phyloP scores from a whole-genome alignment of 176 grass and related monocot genomes.

The sorghum (Sorghum bicolor) region DNA sequence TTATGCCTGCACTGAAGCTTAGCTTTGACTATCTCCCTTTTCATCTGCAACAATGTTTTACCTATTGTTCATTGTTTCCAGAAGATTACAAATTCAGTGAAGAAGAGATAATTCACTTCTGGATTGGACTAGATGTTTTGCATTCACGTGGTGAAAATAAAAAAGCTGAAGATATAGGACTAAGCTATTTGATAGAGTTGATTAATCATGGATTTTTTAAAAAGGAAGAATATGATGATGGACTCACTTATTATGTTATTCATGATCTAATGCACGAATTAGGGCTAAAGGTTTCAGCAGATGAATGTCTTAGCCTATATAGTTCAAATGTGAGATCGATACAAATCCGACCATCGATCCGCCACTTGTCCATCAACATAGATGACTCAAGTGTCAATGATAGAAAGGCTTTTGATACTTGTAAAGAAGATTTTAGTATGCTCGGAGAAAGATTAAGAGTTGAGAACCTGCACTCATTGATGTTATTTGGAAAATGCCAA shows the following conservation, averaged over 20 bases:
- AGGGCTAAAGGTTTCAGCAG: background rate
- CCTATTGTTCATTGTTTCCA: conserved; percentile 31
- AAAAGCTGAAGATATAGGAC: conserved; percentile 8
- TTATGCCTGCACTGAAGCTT: conserved; percentile 33
- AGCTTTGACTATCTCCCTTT: conserved; percentile 35
- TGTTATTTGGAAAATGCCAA: background rate
- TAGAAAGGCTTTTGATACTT: background rate
- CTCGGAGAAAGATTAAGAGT: background rate
- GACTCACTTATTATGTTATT: background rate
- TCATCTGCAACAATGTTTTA: conserved; percentile 29
- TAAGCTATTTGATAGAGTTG: background rate
- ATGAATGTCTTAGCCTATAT: conserved; percentile 25
- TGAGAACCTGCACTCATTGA: background rate
- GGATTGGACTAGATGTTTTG: conserved; percentile 24
- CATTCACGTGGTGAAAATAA: background rate
- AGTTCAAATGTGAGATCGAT: background rate
- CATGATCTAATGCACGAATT: conserved; percentile 35
- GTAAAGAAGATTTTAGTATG: background rate
- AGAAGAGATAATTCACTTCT: background rate
- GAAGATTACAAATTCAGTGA: background rate
- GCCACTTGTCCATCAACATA: conserved; percentile 30
- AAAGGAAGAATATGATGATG: background rate
- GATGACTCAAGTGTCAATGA: background rate
- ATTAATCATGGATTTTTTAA: background rate
- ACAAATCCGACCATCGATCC: background rate